These are phyloP conservation scores for Glebionis coronaria DNA, from an alignment of 129 eudicot genomes.

Conservation along the genomic window DNA sequence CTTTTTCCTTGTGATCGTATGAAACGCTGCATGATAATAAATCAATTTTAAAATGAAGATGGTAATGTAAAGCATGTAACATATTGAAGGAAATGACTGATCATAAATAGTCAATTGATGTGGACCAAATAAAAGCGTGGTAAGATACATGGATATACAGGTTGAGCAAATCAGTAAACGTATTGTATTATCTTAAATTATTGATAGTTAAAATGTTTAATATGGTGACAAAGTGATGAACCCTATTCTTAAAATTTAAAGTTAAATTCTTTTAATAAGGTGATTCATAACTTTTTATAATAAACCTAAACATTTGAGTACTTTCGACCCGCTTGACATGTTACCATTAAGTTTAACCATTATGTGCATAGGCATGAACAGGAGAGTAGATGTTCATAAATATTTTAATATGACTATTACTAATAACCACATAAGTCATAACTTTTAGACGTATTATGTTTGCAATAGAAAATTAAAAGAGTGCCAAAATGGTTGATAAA, in stretches of 20 bases:
- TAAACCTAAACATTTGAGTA: conserved; percentile 2
- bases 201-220: neutral
- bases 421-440: too few relatives aligned
- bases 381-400: too few relatives aligned
- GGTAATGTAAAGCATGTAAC: conserved; percentile 8
- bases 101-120: neutral
- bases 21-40: conserved; percentile 52
- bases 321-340: neutral
- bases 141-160: neutral
- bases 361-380: too few relatives aligned
- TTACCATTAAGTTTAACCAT: neutral
- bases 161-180: neutral
- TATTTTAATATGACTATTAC: too few relatives aligned
- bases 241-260: too few relatives aligned
- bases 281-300: neutral
- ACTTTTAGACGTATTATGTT: too few relatives aligned
- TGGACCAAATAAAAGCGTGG: neutral
- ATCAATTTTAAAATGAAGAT: conserved; percentile 14
- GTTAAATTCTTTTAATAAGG: neutral
- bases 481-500: too few relatives aligned
- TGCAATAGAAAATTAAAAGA: too few relatives aligned
- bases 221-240: neutral
- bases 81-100: neutral
- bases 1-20: conserved; percentile 88
- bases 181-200: too few relatives aligned